A percentile compares a stretch with the other conserved stretches of the same genome.
These are phyloP conservation scores for Pythium volutum DNA, from an alignment of 352 stramenopile species.

Conservation along the genomic window DNA sequence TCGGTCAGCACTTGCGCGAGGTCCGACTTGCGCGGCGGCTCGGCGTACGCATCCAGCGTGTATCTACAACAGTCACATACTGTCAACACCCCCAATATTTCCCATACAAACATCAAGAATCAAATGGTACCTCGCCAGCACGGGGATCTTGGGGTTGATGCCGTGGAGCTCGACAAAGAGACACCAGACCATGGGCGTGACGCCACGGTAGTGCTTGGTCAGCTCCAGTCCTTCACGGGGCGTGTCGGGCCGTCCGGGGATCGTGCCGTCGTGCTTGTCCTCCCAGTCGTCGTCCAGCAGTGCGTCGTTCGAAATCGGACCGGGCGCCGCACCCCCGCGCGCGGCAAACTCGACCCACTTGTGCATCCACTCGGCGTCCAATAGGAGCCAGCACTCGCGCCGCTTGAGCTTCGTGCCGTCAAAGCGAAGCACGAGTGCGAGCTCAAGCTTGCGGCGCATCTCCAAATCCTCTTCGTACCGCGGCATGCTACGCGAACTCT, in stretches of 20 bases:
- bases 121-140: constrained; percentile 25
- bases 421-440: constrained; percentile 50
- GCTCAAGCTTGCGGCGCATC: constrained; percentile 52
- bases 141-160: constrained; percentile 32
- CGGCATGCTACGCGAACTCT: constrained; percentile 26
- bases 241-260: constrained; percentile 37
- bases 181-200: constrained; percentile 77
- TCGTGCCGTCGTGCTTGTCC: constrained; percentile 22
- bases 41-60: constrained; percentile 26
- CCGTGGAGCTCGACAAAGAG: constrained; percentile 63
- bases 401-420: constrained; percentile 53
- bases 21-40: constrained; percentile 24
- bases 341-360: constrained; percentile 56
- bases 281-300: constrained; percentile 56
- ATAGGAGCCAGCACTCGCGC: constrained; percentile 71
- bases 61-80: constrained; percentile 21
- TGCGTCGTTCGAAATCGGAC: constrained; percentile 52
- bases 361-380: constrained; percentile 63
- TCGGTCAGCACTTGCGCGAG: constrained; percentile 18
- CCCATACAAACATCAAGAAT: background rate
- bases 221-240: constrained; percentile 39
- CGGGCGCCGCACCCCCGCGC: constrained; percentile 40
- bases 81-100: too few relatives aligned
- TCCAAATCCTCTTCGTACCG: constrained; percentile 47
- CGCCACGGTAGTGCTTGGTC: constrained; percentile 58